Base-by-base conservation (phyloP, 257 asterid genomes). In the Verbascum thapsus region DNA sequence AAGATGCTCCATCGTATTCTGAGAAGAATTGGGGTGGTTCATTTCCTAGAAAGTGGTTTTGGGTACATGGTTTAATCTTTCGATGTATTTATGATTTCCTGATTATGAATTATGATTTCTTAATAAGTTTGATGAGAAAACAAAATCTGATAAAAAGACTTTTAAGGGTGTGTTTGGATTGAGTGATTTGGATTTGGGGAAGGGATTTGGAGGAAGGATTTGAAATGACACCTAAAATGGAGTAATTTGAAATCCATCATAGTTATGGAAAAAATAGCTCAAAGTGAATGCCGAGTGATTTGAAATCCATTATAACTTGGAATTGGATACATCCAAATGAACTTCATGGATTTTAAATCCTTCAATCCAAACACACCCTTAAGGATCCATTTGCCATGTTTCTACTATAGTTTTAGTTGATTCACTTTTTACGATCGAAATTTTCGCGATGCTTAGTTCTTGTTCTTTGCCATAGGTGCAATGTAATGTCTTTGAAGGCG, bases 1-100 rank as follows among this genome's bases (percentile, higher is more conserved):
- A 87, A 73, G 63, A 89, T 77, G 97, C 99, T 67, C 99, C 97
- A 44, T 92, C 99, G 55, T 92, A 92, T 79, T 87, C 85, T 10
- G 99, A 92, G 63, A 92, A 92, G 84, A 92, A 92, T 57, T 92
- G 99, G 99, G 99, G 97, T 43, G 90, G 75, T 63, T 94, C 81
- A 76, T 92, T 92, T 80, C 99, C 99, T 32, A 82, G 91, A 77
- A 92, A 75, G 85, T 92, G 99, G 99, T 92, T 89, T 56, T 92
- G 99, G 99, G 99, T 92, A 82, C 50, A 10, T 61, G 40, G 7
- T 45, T 43, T n/a, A n/a, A n/a, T n/a, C 32, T 26, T 51, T 17
- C 54, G 32, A 59, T 55, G 22, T 61, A 23, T 15, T 39, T 58
- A 26, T 22, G 53, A 10, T 49, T 13, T 7, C 15, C 39, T 12